Evolutionary conservation across 805 yeast genomes (phyloP), one percentile per base, ranked within the genome.

Genomic region (Ogataea kodamae): DNA sequence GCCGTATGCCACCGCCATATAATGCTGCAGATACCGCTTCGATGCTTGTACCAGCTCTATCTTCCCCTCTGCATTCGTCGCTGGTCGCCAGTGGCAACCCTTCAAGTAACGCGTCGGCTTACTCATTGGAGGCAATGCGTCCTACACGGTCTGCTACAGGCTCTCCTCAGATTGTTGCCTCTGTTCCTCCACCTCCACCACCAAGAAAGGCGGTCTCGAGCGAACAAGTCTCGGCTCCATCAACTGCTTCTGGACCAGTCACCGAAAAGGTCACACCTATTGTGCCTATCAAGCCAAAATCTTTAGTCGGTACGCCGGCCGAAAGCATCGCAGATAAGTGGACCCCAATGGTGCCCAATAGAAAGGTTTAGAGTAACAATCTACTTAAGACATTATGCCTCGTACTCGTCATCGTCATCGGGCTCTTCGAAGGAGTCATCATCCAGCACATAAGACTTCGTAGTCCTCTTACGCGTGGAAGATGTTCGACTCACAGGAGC

Each of bases 321-420:
- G 42, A 33, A 4, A 15, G 34, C 3, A 35, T 27, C 16, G 20
- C 36, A 12, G 36, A 43, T 15, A 40, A 28, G 12, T 58, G 63
- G 63, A 31, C 50, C 5, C 54, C 55, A 12, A 58, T 58, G 63
- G 34, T 50, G 3, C 63, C 63, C 8, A 58, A 54, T 20, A 56
- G 49, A 34, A 51, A 42, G 28, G 27, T 50, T 8, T 54, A 35
- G 34, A 13, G 12, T 18, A 25, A 22, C 12, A 19, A 25, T 18
- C 13, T 28, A 15, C 21, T 13, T 18, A 22, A 20, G 11, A 15
- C 19, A 24, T 22, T 28, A 50, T 18, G 43, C 50, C 13, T 48
- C 43, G 27, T 48, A 39, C 16, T 43, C 42, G 6, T 49, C 52
- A 28, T 50, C 48, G 10, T 39, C 43, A 7, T 27, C 35, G 5